Base-by-base conservation (phyloP, 257 asterid genomes). In the Primulina tabacum region DNA sequence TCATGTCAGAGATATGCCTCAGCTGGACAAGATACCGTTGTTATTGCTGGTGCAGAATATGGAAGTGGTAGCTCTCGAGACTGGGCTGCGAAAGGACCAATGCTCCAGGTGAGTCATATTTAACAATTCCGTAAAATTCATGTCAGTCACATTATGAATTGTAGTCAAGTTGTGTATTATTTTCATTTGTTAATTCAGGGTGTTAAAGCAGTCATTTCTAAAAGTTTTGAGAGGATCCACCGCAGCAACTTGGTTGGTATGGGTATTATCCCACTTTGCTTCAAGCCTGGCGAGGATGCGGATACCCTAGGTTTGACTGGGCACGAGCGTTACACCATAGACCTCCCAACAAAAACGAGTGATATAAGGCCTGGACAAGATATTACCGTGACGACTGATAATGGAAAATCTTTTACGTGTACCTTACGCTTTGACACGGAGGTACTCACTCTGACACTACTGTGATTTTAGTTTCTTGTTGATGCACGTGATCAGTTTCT, bases 31-130 rank as follows among this genome's bases (percentile, higher is more conserved):
- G 94, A 87, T 72, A 90, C 98, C 47, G 83, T 92, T 73, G 81
- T 92, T 71, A 62, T 90, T 24, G 98, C 98, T 67, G 98, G 98
- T 71, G 93, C 97, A 78, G 98, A 92, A 71, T 92, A 92, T 60
- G 98, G 98, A 74, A 92, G 97, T 79, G 98, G 98, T 50, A 92
- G 98, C 79, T 92, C 98, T 68, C 89, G 98, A 33, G 98, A 92
- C 69, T 92, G 98, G 98, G 98, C 97, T 67, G 98, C 98, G 70
- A 92, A 92, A 83, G 97, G 98, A 9, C 97, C 97, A 30, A 92
- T 87, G 96, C 85, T 92, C 58, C 97, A 77, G 91, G 98, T 86
- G 63, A 77, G 84, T 65, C 56, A 9, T 60, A 43, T 26, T 70
- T 52, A 35, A 34, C 2, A 2, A 57, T 38, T 47, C 32, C 4